Evolutionary conservation across 2,329 filamentous ascomycete species (phyloP), one percentile per base, ranked within the genome.

Genomic region (Fusarium ambrosium): DNA sequence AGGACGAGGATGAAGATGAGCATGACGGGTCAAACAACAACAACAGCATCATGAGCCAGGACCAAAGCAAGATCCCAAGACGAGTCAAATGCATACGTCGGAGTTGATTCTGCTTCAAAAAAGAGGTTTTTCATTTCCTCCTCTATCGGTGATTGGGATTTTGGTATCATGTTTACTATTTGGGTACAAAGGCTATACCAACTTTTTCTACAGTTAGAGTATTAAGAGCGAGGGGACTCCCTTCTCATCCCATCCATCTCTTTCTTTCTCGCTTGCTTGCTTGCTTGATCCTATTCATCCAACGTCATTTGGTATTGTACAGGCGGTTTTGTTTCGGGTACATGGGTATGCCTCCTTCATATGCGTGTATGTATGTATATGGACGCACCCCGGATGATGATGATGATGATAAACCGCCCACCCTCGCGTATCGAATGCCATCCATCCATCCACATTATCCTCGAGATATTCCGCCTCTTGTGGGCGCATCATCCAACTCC

Each of bases 401-500:
- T 62, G 48, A 36, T 64, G 11, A 36, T 64, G 43, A 36, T 64
- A 43, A 58, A 58, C 36, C 20, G 53, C 53, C 16, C 18, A 29
- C 36, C 36, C 14, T 24, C 22, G 41, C 39, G 72, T 48, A 37
- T 45, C 55, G 32, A 59, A 68, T 59, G 66, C 56, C 62, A 66
- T 70, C 69, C 60, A 68, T 36, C 13, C 34, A 68, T 36, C 34
- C 34, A 68, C 39, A 75, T 73, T 73, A 75, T 64, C 32, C 64
- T 62, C 43, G 39, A 73, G 58, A 70, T 60, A 55, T 68, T 55
- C 39, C 41, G 51, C 62, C 51, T 41, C 41, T 56, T 62, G 32
- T 20, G 64, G 41, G 41, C 27, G 62, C 70, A 74, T 59, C 68
- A 68, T 68, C 60, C 69, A 75, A 75, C 64, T 68, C 73, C 73